phyloP scores from a whole-genome alignment of 1,139 yeast species.

The Scheffersomyces segobiensis region DNA sequence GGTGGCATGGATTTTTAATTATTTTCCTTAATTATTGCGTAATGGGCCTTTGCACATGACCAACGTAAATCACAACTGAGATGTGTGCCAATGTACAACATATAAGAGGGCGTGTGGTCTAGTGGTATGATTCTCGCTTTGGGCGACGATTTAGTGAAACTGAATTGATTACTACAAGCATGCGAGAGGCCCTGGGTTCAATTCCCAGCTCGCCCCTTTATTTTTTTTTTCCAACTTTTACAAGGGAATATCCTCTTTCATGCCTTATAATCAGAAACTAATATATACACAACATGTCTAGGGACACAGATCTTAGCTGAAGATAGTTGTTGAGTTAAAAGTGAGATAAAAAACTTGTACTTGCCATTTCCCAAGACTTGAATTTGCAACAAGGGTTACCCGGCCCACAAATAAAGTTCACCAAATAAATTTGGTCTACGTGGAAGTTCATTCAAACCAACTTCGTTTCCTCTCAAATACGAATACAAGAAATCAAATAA shows the following conservation, averaged over 20 bases:
- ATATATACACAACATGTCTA: background rate
- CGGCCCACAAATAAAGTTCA: background rate
- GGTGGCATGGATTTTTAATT: too few relatives aligned
- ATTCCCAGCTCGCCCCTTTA: conserved; percentile 23
- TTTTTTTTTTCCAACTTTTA: conserved; percentile 6
- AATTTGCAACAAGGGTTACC: background rate
- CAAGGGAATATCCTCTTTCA: background rate
- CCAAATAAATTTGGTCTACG: background rate
- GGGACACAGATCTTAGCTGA: background rate
- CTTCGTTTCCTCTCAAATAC: too few relatives aligned
- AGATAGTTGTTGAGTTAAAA: background rate
- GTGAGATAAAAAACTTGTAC: too few relatives aligned
- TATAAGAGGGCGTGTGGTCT: conserved; percentile 24
- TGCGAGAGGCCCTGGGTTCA: conserved; percentile 28
- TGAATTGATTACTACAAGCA: conserved; percentile 12
- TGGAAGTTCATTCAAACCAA: background rate
- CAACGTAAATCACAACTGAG: too few relatives aligned
- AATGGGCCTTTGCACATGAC: too few relatives aligned
- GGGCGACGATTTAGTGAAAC: conserved; percentile 14
- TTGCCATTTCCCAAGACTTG: background rate
- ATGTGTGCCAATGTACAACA: too few relatives aligned
- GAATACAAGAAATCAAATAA: too few relatives aligned
- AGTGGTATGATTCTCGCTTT: conserved; percentile 27
- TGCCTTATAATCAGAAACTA: background rate
- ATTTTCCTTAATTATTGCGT: background rate